Evolutionary conservation across 768 basidiomycete species (phyloP).

Genomic region (Panaeolus cyanescens): DNA sequence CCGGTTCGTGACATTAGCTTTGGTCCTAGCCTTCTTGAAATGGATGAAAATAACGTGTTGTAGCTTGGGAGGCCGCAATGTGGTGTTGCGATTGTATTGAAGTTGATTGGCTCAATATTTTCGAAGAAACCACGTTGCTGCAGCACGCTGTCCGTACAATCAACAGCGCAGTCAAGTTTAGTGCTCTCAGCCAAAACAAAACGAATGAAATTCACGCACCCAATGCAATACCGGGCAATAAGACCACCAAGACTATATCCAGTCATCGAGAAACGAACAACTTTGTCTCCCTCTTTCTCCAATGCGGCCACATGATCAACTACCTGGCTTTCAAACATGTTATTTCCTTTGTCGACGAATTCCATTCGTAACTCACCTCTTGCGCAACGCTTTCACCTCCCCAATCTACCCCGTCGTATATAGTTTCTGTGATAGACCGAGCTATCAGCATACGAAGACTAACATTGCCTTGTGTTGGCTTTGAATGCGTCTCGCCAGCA

Average conservation of each 20-base stretch:
- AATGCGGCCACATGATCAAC: slow-evolving; percentile 54
- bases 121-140: slow-evolving; percentile 73
- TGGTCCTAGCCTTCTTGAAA: slow-evolving; percentile 61
- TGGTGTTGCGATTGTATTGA: slow-evolving; percentile 83
- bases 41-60: slow-evolving; percentile 55
- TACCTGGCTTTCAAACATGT: slow-evolving; percentile 41
- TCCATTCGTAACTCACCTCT: slow-evolving; percentile 52
- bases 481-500: slow-evolving; percentile 44
- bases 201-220: slow-evolving; percentile 32
- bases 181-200: not conserved
- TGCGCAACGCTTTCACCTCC: slow-evolving; percentile 78
- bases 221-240: slow-evolving; percentile 77
- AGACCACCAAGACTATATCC: slow-evolving; percentile 87
- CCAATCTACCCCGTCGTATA: slow-evolving; percentile 87
- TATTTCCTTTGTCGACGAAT: not conserved
- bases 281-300: slow-evolving; percentile 51
- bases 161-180: not conserved
- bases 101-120: slow-evolving; percentile 71
- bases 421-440: slow-evolving; percentile 65
- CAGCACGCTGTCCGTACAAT: slow-evolving; percentile 48
- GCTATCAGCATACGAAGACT: slow-evolving; percentile 62
- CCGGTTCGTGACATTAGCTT: slow-evolving; percentile 78
- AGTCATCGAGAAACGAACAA: slow-evolving; percentile 70
- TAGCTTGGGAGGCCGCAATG: slow-evolving; percentile 76
- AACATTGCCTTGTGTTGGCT: slow-evolving; percentile 32